Base-by-base conservation (phyloP, 495 filamentous ascomycete genomes). In the Talaromyces nanjingensis region DNA sequence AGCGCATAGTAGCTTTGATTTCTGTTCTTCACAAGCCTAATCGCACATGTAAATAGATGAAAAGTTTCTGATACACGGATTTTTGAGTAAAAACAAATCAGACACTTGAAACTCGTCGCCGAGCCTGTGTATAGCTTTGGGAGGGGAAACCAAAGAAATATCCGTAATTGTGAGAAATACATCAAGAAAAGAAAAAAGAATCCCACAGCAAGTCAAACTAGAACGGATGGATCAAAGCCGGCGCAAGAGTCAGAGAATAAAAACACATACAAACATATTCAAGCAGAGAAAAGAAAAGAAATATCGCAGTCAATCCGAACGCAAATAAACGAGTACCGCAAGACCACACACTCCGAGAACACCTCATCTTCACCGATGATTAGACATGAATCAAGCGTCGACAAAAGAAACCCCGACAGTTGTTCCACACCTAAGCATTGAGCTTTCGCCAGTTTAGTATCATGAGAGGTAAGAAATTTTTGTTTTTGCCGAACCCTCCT, bases 311-410 rank as follows among this genome's bases (percentile, higher is more conserved):
- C 39, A 34, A 29, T 53, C 60, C 60, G 45, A 62, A 62, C 60
- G 60, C 60, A 62, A 64, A 67, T 65, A 72, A 63, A 65, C 59
- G 71, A 66, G 59, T 63, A 63, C 71, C 68, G 29, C 29, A 68
- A 25, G 45, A 65, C 49, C 69, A 72, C 71, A 70, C 69, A 74
- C 77, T 77, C 77, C 78, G 73, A 69, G 68, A 79, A 79, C 77
- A 79, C 78, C 77, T 68, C 73, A 73, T 74, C 73, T 79, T 76
- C 73, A 70, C 75, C 67, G 70, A 70, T 69, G 67, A 77, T 73
- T 74, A 77, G 72, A 72, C 73, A 69, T 72, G 71, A 71, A 69
- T 68, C 71, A 75, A 66, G 65, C 68, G 69, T 34, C 56, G 11
- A 31, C 18, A 22, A 54, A 54, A 54, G 18, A 54, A 9, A 22